A percentile compares a stretch with the other conserved stretches of the same genome.
These are phyloP conservation scores for Bullera alba DNA, from an alignment of 768 basidiomycete species.

Conservation along the genomic window DNA sequence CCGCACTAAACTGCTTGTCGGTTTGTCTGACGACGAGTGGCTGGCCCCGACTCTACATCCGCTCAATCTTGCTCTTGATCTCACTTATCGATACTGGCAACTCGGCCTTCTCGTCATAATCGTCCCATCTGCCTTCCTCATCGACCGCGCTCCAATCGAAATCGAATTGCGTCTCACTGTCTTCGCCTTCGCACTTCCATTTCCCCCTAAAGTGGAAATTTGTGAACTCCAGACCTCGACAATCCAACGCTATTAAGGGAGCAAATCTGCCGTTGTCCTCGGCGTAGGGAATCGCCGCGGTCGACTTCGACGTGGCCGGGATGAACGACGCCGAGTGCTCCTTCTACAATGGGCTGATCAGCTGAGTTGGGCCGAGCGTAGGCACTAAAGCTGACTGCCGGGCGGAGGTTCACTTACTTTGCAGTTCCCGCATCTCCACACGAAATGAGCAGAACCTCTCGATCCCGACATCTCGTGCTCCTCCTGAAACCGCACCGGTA, in stretches of 20 bases:
- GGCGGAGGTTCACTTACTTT: slow-evolving; percentile 32
- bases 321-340: slow-evolving; percentile 43
- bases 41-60: slow-evolving; percentile 10
- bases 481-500: slow-evolving; percentile 20
- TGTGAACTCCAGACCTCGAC: slow-evolving; percentile 43
- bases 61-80: slow-evolving; percentile 27
- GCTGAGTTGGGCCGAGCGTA: background rate
- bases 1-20: no score
- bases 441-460: slow-evolving; percentile 42
- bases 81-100: slow-evolving; percentile 37
- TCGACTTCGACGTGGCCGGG: slow-evolving; percentile 26
- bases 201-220: slow-evolving; percentile 33
- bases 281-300: slow-evolving; percentile 26
- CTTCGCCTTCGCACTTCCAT: slow-evolving; percentile 20
- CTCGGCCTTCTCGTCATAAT: slow-evolving; percentile 44
- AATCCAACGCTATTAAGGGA: slow-evolving; percentile 41
- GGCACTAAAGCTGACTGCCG: background rate
- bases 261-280: slow-evolving; percentile 6
- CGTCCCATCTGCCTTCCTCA: slow-evolving; percentile 44
- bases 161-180: slow-evolving; percentile 28
- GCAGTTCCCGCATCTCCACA: slow-evolving; percentile 41
- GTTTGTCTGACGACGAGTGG: no score
- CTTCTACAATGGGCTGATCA: slow-evolving; percentile 23
- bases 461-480: slow-evolving; percentile 43
- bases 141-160: slow-evolving; percentile 37